A percentile compares a stretch with the other conserved stretches of the same genome.
Conservation (phyloP, 345 rosid species). For the Citrus sp. region DNA sequence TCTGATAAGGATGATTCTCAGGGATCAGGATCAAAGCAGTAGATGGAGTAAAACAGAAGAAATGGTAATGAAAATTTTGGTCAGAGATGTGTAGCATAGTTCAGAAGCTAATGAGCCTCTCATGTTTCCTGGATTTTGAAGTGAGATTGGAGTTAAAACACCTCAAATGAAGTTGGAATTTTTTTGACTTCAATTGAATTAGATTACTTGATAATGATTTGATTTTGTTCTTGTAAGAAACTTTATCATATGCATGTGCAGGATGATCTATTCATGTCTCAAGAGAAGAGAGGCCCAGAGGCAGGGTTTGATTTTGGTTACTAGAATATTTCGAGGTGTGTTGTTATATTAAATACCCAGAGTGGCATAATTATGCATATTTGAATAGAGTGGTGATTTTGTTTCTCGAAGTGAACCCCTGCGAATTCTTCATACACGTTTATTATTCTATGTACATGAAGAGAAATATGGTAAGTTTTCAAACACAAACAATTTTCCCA, state of each 20-base stretch:
- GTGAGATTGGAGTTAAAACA: slow-evolving; percentile 10
- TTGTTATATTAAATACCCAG: not conserved
- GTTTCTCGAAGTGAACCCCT: not conserved
- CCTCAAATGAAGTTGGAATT: not conserved
- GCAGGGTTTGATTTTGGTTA: slow-evolving; percentile 23
- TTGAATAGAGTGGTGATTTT: slow-evolving; percentile 4
- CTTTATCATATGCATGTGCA: slow-evolving; percentile 27
- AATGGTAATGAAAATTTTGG: slow-evolving; percentile 9
- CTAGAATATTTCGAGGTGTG: slow-evolving; percentile 12
- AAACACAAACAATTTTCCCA: not conserved
- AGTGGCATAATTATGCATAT: not conserved
- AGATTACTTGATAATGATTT: not conserved
- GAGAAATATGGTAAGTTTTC: not conserved
- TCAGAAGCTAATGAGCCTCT: slow-evolving; percentile 2
- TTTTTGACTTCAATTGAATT: not conserved
- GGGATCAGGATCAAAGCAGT: slow-evolving; percentile 53
- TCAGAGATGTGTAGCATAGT: not conserved
- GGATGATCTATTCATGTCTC: slow-evolving; percentile 11
- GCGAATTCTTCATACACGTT: not conserved
- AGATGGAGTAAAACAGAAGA: slow-evolving; percentile 12
- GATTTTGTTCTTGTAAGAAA: not conserved
- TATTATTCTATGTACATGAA: not conserved
- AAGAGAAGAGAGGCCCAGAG: slow-evolving; percentile 20
- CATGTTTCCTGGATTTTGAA: slow-evolving; percentile 5
- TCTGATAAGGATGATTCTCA: slow-evolving; percentile 50